phyloP scores from a whole-genome alignment of 2,329 filamentous ascomycete species.

The Talaromyces rugulosus region DNA sequence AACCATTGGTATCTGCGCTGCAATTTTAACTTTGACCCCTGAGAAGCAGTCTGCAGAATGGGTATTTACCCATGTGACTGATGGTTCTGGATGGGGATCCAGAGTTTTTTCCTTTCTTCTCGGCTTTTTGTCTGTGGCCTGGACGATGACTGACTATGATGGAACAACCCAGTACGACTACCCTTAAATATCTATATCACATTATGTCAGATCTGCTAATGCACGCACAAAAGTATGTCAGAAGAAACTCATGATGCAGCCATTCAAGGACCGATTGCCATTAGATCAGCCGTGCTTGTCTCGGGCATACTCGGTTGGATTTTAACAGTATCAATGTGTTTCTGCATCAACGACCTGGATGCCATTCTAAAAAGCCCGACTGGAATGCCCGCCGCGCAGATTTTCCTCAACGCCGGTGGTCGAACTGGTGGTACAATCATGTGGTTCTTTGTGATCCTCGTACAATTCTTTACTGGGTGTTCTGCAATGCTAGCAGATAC shows the following conservation, averaged over 20 bases:
- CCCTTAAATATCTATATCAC: not conserved
- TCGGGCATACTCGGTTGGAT: slow-evolving; percentile 60
- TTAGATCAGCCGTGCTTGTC: slow-evolving; percentile 55
- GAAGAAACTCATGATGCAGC: slow-evolving; percentile 64
- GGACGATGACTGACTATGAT: slow-evolving; percentile 66
- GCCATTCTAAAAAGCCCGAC: slow-evolving; percentile 54
- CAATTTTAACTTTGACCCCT: slow-evolving; percentile 55
- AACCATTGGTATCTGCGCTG: slow-evolving; percentile 57
- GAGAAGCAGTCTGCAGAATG: slow-evolving; percentile 56
- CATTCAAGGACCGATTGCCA: slow-evolving; percentile 56
- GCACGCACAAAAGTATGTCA: slow-evolving; percentile 48
- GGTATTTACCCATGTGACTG: slow-evolving; percentile 59
- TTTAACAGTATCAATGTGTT: slow-evolving; percentile 60
- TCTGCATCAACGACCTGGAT: slow-evolving; percentile 58
- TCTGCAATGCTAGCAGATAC: slow-evolving; percentile 62
- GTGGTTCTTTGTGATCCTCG: slow-evolving; percentile 60
- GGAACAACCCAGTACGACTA: slow-evolving; percentile 57
- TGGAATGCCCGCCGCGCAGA: slow-evolving; percentile 57
- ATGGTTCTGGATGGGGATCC: slow-evolving; percentile 61
- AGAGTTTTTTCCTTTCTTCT: slow-evolving; percentile 60
- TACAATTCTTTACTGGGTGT: slow-evolving; percentile 63
- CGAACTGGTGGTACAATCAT: slow-evolving; percentile 54
- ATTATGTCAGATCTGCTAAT: slow-evolving; percentile 6
- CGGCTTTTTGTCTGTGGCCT: slow-evolving; percentile 44
- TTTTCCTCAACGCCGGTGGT: slow-evolving; percentile 59